Evolutionary conservation across 805 yeast genomes (phyloP).

Genomic region (Sungouiozyma intestinalis): DNA sequence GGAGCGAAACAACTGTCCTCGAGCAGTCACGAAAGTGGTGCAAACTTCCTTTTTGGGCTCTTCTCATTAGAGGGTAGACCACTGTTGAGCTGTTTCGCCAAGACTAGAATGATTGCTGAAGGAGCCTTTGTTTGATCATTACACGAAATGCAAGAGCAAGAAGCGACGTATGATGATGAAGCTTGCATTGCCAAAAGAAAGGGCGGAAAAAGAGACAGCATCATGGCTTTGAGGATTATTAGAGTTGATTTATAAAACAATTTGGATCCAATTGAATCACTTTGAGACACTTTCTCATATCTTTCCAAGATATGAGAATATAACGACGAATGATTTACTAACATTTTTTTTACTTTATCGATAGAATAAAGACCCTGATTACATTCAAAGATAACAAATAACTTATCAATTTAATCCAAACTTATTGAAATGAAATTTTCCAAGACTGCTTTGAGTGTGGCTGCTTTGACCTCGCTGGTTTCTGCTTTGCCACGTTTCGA

Average conservation of each 20-base stretch:
- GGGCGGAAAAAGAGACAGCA: too few species aligned
- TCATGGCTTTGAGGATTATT: too few species aligned
- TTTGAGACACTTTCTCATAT: not conserved
- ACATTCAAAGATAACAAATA: too few species aligned
- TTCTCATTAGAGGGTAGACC: too few species aligned
- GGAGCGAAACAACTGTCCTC: not conserved
- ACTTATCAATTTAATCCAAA: too few species aligned
- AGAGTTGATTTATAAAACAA: not conserved
- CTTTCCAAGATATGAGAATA: not conserved
- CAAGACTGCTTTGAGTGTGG: conserved; percentile 24
- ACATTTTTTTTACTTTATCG: not conserved
- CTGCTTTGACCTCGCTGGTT: conserved; percentile 24
- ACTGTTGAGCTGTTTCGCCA: too few species aligned
- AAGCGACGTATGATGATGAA: too few species aligned
- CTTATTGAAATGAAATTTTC: conserved; percentile 26
- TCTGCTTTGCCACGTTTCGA: conserved; percentile 19
- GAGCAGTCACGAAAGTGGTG: not conserved
- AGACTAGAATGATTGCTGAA: too few species aligned
- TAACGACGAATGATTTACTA: not conserved
- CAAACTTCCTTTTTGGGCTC: too few species aligned
- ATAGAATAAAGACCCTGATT: not conserved
- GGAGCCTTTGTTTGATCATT: too few species aligned
- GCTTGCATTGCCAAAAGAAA: too few species aligned
- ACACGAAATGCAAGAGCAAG: too few species aligned
- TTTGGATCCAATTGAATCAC: not conserved